Evolutionary conservation across 495 filamentous ascomycete genomes (phyloP), one percentile per base, ranked within the genome.

Genomic region (Chlorociboria aeruginascens): DNA sequence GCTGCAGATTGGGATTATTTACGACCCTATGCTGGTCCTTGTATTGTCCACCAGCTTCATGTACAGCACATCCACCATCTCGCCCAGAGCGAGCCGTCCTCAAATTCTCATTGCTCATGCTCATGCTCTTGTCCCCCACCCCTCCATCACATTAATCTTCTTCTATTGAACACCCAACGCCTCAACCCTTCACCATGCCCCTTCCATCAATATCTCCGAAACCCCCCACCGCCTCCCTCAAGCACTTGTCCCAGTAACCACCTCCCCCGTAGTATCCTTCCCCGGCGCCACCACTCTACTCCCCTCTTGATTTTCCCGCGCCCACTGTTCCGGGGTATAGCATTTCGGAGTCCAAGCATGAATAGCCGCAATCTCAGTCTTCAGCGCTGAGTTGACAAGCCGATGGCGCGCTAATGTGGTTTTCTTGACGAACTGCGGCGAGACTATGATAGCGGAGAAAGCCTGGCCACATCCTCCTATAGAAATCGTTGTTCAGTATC

Each of bases 341-440:
- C 93, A 97, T 67, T 89, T 95, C 20, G 92, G 86, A 48, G 86
- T 90, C 92, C 92, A 98, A n/a, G 92, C 92, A 71, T 98, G 92
- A 47, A 98, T 95, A 39, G 79, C 77, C 4, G 86, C 85, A 63
- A 98, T 92, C 70, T 98, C 92, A n/a, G 76, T 76, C 69, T 90
- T 92, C 59, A 98, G 66, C 7, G 79, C 81, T 2, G 76, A 74
- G 66, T 98, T 97, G 40, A 95, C 92, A 43, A 94, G 71, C 16
- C 92, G 79, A 68, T 96, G 86, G 12, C 89, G 78, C 46, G 86
- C 86, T 13, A 98, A 79, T 44, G 85, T 83, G 41, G 72, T 90
- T 69, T 93, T 95, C 62, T 84, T 85, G 17, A 76, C 76, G 65
- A 97, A 98, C 40, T 82, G 70, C 8, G 86, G 78, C 4, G 89